A percentile compares a stretch with the other conserved stretches of the same genome.
Evolutionary conservation across 164 flowering plant species (phyloP).

Genomic region (Macadamia tetraphylla): DNA sequence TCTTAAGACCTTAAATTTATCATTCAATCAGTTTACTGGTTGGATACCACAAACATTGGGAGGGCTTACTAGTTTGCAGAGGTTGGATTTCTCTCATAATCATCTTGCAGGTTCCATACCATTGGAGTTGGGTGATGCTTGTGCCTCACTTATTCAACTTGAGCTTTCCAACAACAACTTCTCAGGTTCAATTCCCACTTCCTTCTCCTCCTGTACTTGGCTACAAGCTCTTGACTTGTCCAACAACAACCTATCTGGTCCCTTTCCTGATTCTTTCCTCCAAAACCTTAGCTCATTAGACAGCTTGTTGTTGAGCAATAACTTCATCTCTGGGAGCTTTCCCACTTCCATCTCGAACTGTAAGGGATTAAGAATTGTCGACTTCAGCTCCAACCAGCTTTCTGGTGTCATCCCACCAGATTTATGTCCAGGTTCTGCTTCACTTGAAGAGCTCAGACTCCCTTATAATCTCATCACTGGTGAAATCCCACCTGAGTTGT

Average conservation of each 20-base stretch:
- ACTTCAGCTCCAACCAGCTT: slow-evolving; percentile 71
- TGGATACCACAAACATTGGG: slow-evolving; percentile 50
- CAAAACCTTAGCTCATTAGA: slow-evolving; percentile 45
- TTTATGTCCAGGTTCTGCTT: slow-evolving; percentile 55
- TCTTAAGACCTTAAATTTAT: slow-evolving; percentile 41
- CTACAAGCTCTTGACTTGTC: slow-evolving; percentile 57
- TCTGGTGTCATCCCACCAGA: slow-evolving; percentile 61
- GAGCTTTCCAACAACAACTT: slow-evolving; percentile 56
- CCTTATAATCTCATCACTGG: slow-evolving; percentile 73
- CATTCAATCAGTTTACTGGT: slow-evolving; percentile 45
- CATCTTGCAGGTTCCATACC: slow-evolving; percentile 63
- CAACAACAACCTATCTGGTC: slow-evolving; percentile 67
- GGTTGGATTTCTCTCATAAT: slow-evolving; percentile 63
- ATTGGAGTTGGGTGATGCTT: slow-evolving; percentile 44
- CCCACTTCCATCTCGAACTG: slow-evolving; percentile 57
- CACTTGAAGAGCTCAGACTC: slow-evolving; percentile 62
- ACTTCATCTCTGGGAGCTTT: slow-evolving; percentile 56
- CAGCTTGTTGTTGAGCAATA: slow-evolving; percentile 52
- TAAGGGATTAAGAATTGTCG: slow-evolving; percentile 41
- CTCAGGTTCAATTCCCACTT: slow-evolving; percentile 54
- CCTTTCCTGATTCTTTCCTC: slow-evolving; percentile 53
- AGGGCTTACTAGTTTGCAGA: slow-evolving; percentile 40
- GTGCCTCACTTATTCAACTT: slow-evolving; percentile 51
- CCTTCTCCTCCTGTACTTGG: slow-evolving; percentile 55
- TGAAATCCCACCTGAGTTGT: slow-evolving; percentile 48